Base-by-base conservation (phyloP, 2,329 filamentous ascomycete genomes). In the Tolypocladium tropicale region DNA sequence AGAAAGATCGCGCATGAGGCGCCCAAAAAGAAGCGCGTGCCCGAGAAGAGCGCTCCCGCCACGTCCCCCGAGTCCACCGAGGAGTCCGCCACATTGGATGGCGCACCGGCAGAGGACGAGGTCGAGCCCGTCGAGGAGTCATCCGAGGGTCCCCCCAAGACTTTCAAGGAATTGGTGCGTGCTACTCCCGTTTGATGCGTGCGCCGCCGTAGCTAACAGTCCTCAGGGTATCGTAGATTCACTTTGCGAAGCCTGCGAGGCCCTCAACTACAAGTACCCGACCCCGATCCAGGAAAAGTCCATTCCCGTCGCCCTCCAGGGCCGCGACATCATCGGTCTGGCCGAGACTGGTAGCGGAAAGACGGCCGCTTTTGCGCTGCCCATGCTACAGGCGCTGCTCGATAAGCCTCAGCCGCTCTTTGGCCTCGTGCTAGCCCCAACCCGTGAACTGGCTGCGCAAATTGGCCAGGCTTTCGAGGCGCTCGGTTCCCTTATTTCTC, bases 281-380 rank as follows among this genome's bases (percentile, higher is more conserved):
- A 99, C 93, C 2, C 87, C 92, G 0, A 97, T 99, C 61, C 94
- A 96, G 71, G 80, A 80, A 53, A 82, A 95, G 70, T 81, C 91
- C 0, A 95, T 97, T 63, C 93, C 93, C 5, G 70, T 80, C 53
- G 92, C 92, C 37, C 78, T 96, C 4, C 74, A 88, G 65, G 85
- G 88, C 54, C 83, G 90, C 65, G 94, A 97, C 70, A 78, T 97
- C 36, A 96, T 99, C 63, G 94, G 92, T 46, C 79, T 97, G 53
- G 94, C 94, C 34, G 93, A 99, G 73, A 99, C 94, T 0, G 94
- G 94, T 63, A 91, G 86, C 67, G 94, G 94, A 73, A 99, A 97
- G 76, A 97, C 94, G 0, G 93, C 91, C 7, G 92, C 94, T 0
- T 99, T 97, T 69, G 91, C 90, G 0, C 77, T 99, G 3, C 94